These are phyloP conservation scores for Melampsora larici-populina DNA, from an alignment of 1,284 basidiomycete species.

Conservation along the genomic window DNA sequence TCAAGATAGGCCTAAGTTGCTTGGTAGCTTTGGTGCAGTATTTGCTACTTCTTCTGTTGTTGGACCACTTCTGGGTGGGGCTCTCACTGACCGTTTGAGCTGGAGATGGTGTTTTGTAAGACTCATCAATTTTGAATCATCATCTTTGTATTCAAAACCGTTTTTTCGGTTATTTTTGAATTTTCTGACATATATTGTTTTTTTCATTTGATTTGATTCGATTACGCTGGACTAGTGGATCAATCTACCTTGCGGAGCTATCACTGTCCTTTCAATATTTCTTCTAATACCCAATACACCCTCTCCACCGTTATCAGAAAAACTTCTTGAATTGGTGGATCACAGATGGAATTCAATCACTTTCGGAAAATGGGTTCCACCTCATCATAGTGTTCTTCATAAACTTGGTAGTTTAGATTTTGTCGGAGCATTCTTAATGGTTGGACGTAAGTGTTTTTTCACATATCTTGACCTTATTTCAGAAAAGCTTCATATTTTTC, in stretches of 20 bases:
- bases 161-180: not conserved
- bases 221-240: not conserved
- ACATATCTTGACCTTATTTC: too few relatives aligned
- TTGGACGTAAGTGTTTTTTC: not conserved
- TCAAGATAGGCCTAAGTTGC: constrained; percentile 55
- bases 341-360: not conserved
- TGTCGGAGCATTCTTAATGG: constrained; percentile 1
- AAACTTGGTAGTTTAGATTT: not conserved
- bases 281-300: constrained; percentile 10
- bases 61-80: constrained; percentile 52
- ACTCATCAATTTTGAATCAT: too few relatives aligned
- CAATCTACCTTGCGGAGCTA: constrained; percentile 4
- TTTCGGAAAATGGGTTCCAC: not conserved
- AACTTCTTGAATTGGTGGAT: not conserved
- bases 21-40: constrained; percentile 50
- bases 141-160: too few relatives aligned
- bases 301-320: not conserved
- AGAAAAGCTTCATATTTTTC: too few relatives aligned
- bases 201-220: too few relatives aligned
- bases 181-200: not conserved
- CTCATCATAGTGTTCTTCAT: not conserved
- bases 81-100: constrained; percentile 50
- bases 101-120: constrained; percentile 51
- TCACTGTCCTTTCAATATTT: not conserved
- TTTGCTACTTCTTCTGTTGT: constrained; percentile 50